Evolutionary conservation across 2,329 filamentous ascomycete species (phyloP).

Genomic region (Trichoderma koningiopsis): DNA sequence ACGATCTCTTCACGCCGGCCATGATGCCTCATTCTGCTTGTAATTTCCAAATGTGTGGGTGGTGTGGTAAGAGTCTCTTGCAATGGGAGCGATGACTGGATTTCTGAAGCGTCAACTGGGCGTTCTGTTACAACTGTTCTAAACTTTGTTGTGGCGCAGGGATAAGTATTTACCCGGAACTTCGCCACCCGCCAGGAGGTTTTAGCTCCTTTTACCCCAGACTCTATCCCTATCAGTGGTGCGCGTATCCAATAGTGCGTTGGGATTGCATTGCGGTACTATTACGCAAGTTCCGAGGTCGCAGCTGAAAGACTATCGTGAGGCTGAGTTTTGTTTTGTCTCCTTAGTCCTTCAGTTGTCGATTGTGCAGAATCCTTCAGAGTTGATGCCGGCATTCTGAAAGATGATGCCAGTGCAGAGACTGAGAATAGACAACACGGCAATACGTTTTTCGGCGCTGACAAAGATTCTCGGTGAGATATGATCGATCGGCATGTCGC

Average conservation of each 20-base stretch:
- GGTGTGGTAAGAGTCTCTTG: background rate
- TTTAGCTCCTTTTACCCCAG: constrained; percentile 19
- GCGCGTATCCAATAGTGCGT: background rate
- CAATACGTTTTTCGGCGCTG: background rate
- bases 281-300: background rate
- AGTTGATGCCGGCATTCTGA: background rate
- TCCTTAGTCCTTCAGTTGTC: background rate
- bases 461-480: background rate
- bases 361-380: background rate
- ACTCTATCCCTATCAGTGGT: background rate
- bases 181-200: background rate
- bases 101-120: background rate
- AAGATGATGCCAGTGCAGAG: background rate
- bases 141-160: constrained; percentile 4
- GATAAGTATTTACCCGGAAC: constrained; percentile 20
- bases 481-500: constrained; percentile 4
- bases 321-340: background rate
- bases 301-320: background rate
- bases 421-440: background rate
- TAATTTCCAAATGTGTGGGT: background rate
- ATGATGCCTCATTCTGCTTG: constrained; percentile 12
- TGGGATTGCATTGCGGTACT: background rate
- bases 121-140: background rate
- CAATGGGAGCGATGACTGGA: background rate
- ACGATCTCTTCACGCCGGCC: constrained; percentile 21